Base-by-base conservation (phyloP, 768 basidiomycete genomes). In the Tylopilus sp. region DNA sequence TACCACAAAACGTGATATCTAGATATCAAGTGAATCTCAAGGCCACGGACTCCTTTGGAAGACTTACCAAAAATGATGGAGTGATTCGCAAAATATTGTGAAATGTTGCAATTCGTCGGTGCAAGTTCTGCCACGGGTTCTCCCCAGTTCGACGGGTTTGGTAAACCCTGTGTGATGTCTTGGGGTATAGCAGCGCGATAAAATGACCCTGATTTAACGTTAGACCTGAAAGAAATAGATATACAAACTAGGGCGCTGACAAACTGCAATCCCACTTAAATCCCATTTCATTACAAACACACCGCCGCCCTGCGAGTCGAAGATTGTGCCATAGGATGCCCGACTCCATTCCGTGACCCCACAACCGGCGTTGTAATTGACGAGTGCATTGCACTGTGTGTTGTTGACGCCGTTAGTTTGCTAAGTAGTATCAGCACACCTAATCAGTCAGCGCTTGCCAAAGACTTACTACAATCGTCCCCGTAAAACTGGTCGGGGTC, bases 281-380 rank as follows among this genome's bases (percentile, higher is more conserved):
- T 92, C 88, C 92, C 92, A 94, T 59, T 87, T 86, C 88, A 91
- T 91, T 1, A 83, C 90, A 64, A 90, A 93, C 3, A 91, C 83
- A 3, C 92, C 92, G 5, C 92, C 92, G 10, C 86, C 81, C 61
- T 81, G 82, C 1, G 77, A 76, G 54, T 93, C 91, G 63, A 93
- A 93, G 47, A 78, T 79, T 33, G 86, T 83, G 0, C 92, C 92
- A 67, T 89, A 94, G 0, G 91, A 94, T 2, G 86, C 84, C 20
- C 77, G 75, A 60, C 89, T 92, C 81, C 82, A 83, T 62, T 93
- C 90, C 0, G 77, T 80, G 55, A 92, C 73, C 33, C 85, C 84
- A 57, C 92, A 93, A 7, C 92, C 91, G 40, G 83, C 75, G 62
- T 89, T 88, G 23, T 68, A 64, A 54, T 80, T 74, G 25, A 75